Conservation (phyloP, 2,329 filamentous ascomycete species). For the Aspergillus sp. region DNA sequence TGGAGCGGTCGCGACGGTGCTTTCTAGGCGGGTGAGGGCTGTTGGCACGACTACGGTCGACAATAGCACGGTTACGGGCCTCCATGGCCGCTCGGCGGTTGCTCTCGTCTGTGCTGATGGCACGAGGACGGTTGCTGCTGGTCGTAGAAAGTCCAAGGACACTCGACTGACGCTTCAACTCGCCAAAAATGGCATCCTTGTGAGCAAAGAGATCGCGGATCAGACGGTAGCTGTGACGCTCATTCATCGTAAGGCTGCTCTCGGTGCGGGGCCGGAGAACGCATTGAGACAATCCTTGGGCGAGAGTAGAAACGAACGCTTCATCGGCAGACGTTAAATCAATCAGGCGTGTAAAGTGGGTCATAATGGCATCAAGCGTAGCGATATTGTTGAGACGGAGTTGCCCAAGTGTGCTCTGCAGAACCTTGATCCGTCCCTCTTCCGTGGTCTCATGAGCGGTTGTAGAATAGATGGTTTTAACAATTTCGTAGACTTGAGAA, state of each 20-base stretch:
- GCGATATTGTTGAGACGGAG: conserved; percentile 95
- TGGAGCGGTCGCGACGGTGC: conserved; percentile 78
- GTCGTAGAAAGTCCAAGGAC: conserved; percentile 44
- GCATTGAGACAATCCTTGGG: conserved; percentile 72
- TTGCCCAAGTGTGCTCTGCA: conserved; percentile 93
- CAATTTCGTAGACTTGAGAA: conserved; percentile 96
- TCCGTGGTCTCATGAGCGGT: conserved; percentile 72
- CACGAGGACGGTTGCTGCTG: conserved; percentile 62
- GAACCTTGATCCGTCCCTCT: conserved; percentile 75
- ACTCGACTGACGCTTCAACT: conserved; percentile 71
- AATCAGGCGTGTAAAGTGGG: conserved; percentile 94
- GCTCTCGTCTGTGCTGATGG: conserved; percentile 92
- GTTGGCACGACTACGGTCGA: conserved; percentile 65
- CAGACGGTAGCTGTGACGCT: conserved; percentile 85
- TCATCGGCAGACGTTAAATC: conserved; percentile 96
- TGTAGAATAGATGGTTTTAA: conserved; percentile 92
- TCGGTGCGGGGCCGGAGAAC: conserved; percentile 82
- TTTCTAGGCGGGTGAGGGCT: conserved; percentile 55
- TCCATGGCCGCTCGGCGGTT: conserved; percentile 92
- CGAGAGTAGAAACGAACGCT: conserved; percentile 69
- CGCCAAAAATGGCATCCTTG: conserved; percentile 92
- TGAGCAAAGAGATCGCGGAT: conserved; percentile 88
- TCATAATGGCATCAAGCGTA: conserved; percentile 96
- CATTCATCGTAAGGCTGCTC: conserved; percentile 88
- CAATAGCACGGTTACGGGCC: conserved; percentile 77